Conservation (phyloP, 257 asterid genomes). For the Solanum piurae region DNA sequence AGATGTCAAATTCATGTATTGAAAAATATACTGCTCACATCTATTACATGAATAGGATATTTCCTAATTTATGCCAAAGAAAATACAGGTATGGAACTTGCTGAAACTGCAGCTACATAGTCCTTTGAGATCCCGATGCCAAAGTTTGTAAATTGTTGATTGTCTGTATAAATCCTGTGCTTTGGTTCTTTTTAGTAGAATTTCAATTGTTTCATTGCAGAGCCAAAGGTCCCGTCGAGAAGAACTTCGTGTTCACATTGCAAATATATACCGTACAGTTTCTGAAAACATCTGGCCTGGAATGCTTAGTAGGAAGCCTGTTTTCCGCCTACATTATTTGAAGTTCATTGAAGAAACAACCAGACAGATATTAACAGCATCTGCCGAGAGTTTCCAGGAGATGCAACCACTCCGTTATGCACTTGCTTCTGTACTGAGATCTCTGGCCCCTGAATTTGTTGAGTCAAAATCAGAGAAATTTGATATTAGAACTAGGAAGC, state of each 20-base stretch:
- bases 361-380: constrained; percentile 56
- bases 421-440: constrained; percentile 90
- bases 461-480: constrained; percentile 94
- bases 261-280: constrained; percentile 83
- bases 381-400: constrained; percentile 81
- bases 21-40: neutral
- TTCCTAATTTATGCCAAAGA: neutral
- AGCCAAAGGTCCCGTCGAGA: constrained; percentile 96
- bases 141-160: neutral
- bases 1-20: neutral
- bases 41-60: neutral
- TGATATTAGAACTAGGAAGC: constrained; percentile 83
- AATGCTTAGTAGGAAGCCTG: constrained; percentile 85
- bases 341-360: constrained; percentile 94
- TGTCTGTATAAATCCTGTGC: neutral
- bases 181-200: neutral
- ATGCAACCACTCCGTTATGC: constrained; percentile 90
- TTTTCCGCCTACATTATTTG: constrained; percentile 93
- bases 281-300: constrained; percentile 99
- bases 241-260: constrained; percentile 81
- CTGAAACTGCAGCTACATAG: neutral
- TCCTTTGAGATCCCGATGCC: neutral
- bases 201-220: constrained; percentile 26
- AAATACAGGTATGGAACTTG: neutral
- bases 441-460: constrained; percentile 96